phyloP scores from a whole-genome alignment of 352 stramenopile genomes.

The Pythium dissotocum region DNA sequence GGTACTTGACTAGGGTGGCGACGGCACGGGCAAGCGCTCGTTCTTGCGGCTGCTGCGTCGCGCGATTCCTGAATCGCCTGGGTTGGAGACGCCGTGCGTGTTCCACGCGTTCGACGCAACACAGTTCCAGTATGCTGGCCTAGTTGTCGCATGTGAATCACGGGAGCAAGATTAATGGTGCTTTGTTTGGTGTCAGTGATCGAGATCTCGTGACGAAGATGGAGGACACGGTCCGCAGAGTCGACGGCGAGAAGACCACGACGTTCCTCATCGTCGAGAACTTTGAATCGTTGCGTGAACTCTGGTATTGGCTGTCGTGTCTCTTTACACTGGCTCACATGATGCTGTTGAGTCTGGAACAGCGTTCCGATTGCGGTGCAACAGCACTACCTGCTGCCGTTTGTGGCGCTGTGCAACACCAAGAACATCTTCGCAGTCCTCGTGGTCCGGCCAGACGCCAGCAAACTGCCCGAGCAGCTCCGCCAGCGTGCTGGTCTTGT shows the following conservation, averaged over 20 bases:
- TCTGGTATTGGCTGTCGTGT: neutral
- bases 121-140: slow-evolving; percentile 14
- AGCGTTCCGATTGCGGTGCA: slow-evolving; percentile 46
- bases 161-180: neutral
- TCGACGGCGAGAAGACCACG: slow-evolving; percentile 30
- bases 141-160: neutral
- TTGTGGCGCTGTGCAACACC: slow-evolving; percentile 45
- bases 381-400: slow-evolving; percentile 62
- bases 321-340: neutral
- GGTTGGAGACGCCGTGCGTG: slow-evolving; percentile 18
- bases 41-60: slow-evolving; percentile 47
- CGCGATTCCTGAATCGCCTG: slow-evolving; percentile 26
- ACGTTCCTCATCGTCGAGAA: slow-evolving; percentile 57
- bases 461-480: slow-evolving; percentile 64
- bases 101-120: slow-evolving; percentile 46
- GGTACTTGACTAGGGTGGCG: slow-evolving; percentile 38
- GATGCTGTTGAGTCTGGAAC: neutral
- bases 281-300: slow-evolving; percentile 46
- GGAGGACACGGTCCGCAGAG: slow-evolving; percentile 27
- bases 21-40: slow-evolving; percentile 51
- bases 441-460: slow-evolving; percentile 49
- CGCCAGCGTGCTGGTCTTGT: slow-evolving; percentile 40
- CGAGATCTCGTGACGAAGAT: slow-evolving; percentile 44
- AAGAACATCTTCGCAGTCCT: slow-evolving; percentile 63
- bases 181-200: slow-evolving; percentile 29